Base-by-base conservation (phyloP, 108 stramenopile species). In the Nitzschia sp. region DNA sequence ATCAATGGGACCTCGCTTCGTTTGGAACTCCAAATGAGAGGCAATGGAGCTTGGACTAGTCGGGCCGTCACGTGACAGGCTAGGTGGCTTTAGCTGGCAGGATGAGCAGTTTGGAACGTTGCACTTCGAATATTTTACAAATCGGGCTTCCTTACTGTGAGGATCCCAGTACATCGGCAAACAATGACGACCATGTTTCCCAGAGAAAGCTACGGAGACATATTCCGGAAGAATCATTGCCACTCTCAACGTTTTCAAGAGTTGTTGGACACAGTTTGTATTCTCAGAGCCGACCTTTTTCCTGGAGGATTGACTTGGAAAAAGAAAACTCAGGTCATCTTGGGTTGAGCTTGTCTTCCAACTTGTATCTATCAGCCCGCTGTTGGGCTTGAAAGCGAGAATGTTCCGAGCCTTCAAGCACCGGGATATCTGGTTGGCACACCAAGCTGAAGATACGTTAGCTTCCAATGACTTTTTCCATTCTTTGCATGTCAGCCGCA, bases 131-230 rank as follows among this genome's bases (percentile, higher is more conserved):
- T 22, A 55, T 6, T 15, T 55, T 24, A 25, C 24, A 22, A 25
- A 55, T 12, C 21, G 12, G 2, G 54, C 24, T 5, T 55, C 21
- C 21, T 55, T 26, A 15, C 21, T 26, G 6, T 6, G 2, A 15
- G 2, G 5, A 22, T 63, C 43, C 44, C 44, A 63, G 15, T 44
- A 43, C 20, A 63, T 15, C 0, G 61, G 61, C 8, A 44, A 29
- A 63, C 61, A 63, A 43, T 63, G 61, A 17, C 61, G 17, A 3
- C 61, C 61, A 63, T 63, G 12, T 12, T 21, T 63, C 12, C n/a
- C 61, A 46, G 34, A 22, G 46, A 48, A 48, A 17, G 61, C 61
- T 6, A 63, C 61, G 8, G 21, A 42, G 5, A 63, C 46, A 14
- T 41, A 44, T 22, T 46, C 22, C 22, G 61, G 61, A 10, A 63